Percentiles rank a stretch among this genome's conserved stretches.
Conservation (phyloP, 1,284 basidiomycete species). For the Sporisorium exsertum region DNA sequence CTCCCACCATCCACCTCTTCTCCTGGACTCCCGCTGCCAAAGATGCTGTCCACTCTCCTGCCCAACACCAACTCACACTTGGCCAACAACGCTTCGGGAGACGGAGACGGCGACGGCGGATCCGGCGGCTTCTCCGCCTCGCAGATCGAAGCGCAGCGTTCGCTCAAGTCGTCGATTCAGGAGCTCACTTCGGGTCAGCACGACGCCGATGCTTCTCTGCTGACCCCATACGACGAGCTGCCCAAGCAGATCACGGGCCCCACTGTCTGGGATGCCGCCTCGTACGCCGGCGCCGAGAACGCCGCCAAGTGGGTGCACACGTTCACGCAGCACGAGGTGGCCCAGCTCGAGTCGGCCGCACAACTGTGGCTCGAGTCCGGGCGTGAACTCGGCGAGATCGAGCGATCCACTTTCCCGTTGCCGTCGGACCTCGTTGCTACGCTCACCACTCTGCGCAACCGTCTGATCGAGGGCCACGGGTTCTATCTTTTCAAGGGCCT, state of each 20-base stretch:
- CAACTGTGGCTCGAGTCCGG: conserved; percentile 56
- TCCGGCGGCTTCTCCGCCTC: conserved; percentile 44
- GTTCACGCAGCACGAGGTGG: conserved; percentile 51
- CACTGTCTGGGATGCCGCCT: conserved; percentile 62
- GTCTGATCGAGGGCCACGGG: conserved; percentile 62
- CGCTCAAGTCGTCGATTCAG: conserved; percentile 49
- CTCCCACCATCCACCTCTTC: background rate
- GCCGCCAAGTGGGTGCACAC: conserved; percentile 52
- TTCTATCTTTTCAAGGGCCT: conserved; percentile 71
- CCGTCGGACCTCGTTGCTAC: conserved; percentile 48
- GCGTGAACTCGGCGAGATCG: conserved; percentile 59
- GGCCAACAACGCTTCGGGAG: conserved; percentile 12
- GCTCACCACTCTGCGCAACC: conserved; percentile 41
- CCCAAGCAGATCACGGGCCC: conserved; percentile 67
- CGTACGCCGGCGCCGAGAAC: conserved; percentile 61
- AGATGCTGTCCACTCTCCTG: conserved; percentile 39
- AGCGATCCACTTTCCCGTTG: conserved; percentile 58
- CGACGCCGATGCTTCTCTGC: conserved; percentile 46
- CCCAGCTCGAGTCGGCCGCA: conserved; percentile 53
- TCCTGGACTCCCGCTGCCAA: background rate
- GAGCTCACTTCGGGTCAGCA: conserved; percentile 65
- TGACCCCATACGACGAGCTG: conserved; percentile 66
- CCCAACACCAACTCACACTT: conserved; percentile 29
- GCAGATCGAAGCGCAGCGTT: conserved; percentile 53
- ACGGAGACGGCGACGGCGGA: conserved; percentile 23